Evolutionary conservation across 805 yeast genomes (phyloP), one percentile per base, ranked within the genome.

Genomic region (Kuraishia ogatae): DNA sequence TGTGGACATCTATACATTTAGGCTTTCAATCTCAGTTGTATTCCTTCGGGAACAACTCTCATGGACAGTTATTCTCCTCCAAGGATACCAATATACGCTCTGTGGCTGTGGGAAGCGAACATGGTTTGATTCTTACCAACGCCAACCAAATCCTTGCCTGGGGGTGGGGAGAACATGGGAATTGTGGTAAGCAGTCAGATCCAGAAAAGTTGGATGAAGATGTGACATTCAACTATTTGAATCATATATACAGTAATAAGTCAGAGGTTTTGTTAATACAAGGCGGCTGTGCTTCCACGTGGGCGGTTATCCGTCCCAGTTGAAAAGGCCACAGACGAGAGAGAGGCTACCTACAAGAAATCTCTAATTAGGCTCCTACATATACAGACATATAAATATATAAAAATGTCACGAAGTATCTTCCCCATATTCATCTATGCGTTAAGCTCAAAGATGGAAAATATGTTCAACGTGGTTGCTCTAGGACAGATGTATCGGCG

Each of bases 111-210:
- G 99, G 99, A 0, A 89, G 96, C 66, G 98, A 93, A 64, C 99
- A 93, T 67, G 96, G 94, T 0, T 62, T 91, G 19, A 61, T 80
- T 11, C 64, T 67, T 6, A 53, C 61, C 1, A n/a, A 50, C 1
- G 59, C 65, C 17, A 61, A 67, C 47, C 52, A 55, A 8, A 84
- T 91, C 0, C 71, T 64, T 54, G 78, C 92, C 1, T 94, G 98
- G 98, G 99, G 99, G 0, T 93, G 99, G 99, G 97, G 97, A 15
- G 98, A 94, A 64, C 99, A 93, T 68, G 99, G 99, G 0, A 93
- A 93, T 65, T 93, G 98, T 70, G 96, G 97, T 0, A 52, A 55
- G 1, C 64, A 66, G 50, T 53, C 51, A 20, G 52, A 60, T 2
- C 50, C 56, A 6, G 53, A 28, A 11, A 52, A 56, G 43, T 70